Evolutionary conservation across 768 basidiomycete genomes (phyloP), one percentile per base, ranked within the genome.

Genomic region (Austroboletus eburneus): DNA sequence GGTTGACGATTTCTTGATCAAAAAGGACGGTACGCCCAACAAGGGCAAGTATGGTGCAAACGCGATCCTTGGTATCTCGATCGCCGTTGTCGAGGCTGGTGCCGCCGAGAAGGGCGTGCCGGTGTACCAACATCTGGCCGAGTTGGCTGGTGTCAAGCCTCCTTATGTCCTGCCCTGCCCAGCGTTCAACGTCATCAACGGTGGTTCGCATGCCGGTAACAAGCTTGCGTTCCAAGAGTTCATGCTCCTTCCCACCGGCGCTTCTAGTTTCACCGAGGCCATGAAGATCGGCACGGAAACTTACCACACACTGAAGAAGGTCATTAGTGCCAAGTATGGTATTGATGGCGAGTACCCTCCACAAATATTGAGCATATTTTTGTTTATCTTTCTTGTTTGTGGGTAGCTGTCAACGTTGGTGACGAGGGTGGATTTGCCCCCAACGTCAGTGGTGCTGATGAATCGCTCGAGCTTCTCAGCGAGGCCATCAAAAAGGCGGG

Each of bases 141-240:
- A 91, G 53, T 85, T 99, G 57, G 91, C 96, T 48, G 95, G 95
- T 57, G 80, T 95, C 71, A 91, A 94, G 72, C 76, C 91, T 43
- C 95, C 96, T 37, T 97, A 85, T 70, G 78, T 91, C 50, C 85
- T 98, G 61, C 96, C 96, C 51, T 74, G 72, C 65, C 96, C 96
- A 39, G 83, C 90, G 49, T 93, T 99, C 81, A 99, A 99, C 69
- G 96, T 99, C 61, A 99, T 99, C 78, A 99, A 99, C 73, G 96
- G 96, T 69, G 96, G 96, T 55, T 97, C 95, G 53, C 96, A 99
- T 68, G 96, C 96, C 49, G 96, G 96, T 42, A 99, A 99, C 81
- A 94, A 95, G 72, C 88, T 99, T 54, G 96, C 96, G 32, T 99
- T 98, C 90, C 96, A 99, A 73, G 96, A 99, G 72, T 99, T 99